These are phyloP conservation scores for Boletellus sp. DNA, from an alignment of 768 basidiomycete genomes.

Conservation along the genomic window DNA sequence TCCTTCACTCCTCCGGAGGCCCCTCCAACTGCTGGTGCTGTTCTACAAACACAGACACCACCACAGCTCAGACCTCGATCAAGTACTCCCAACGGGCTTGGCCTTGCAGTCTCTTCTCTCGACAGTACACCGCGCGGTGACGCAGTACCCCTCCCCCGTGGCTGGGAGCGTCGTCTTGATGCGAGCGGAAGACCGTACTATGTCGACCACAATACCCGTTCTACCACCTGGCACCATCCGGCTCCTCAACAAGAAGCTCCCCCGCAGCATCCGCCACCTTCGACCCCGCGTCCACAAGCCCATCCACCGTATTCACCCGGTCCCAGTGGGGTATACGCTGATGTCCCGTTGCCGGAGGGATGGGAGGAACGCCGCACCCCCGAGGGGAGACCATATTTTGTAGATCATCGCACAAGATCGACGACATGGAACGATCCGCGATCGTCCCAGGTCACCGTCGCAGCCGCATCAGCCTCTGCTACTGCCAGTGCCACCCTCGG, in stretches of 20 bases:
- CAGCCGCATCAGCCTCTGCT: slow-evolving; percentile 40
- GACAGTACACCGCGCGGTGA: slow-evolving; percentile 43
- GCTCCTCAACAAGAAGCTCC: slow-evolving; percentile 20
- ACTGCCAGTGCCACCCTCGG: slow-evolving; percentile 63
- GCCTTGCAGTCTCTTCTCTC: slow-evolving; percentile 1
- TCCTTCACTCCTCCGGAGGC: slow-evolving; percentile 13
- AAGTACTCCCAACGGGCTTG: slow-evolving; percentile 8
- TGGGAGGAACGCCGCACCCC: slow-evolving; percentile 92
- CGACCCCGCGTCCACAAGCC: slow-evolving; percentile 14
- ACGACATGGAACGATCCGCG: slow-evolving; percentile 93
- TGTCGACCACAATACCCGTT: slow-evolving; percentile 80
- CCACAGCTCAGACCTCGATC: slow-evolving; percentile 12
- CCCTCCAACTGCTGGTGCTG: slow-evolving; percentile 8
- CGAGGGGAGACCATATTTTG: slow-evolving; percentile 77
- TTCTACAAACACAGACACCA: too few species aligned
- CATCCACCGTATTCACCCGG: slow-evolving; percentile 29
- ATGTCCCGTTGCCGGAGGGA: slow-evolving; percentile 76
- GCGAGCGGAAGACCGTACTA: slow-evolving; percentile 67
- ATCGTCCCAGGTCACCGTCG: slow-evolving; percentile 44
- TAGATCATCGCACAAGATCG: slow-evolving; percentile 77
- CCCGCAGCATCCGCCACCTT: slow-evolving; percentile 14
- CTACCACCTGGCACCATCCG: slow-evolving; percentile 76
- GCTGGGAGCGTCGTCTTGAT: slow-evolving; percentile 83
- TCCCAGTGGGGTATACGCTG: slow-evolving; percentile 39
- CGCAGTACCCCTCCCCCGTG: slow-evolving; percentile 61